Conservation (phyloP, 192 early-diverging fungal genomes). For the Haplosporangium gracile region DNA sequence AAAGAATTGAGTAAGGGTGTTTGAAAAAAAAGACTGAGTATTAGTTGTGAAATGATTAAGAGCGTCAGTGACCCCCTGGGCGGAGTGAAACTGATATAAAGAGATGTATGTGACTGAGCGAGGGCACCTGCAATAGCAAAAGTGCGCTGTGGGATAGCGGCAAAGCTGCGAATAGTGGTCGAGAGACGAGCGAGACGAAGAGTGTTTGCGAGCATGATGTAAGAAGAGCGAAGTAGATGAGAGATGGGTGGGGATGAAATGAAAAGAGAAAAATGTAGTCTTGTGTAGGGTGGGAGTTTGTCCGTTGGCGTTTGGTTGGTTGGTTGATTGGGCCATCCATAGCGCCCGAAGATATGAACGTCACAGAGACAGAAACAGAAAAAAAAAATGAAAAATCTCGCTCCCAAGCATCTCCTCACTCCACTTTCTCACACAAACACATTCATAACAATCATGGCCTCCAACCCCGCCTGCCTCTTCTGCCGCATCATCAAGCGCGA, state of each 20-base stretch:
- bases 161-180: background rate
- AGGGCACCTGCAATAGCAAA: conserved; percentile 7
- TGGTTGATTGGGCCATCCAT: background rate
- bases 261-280: background rate
- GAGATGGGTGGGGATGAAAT: background rate
- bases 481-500: conserved; percentile 91
- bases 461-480: conserved; percentile 84
- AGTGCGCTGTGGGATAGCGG: conserved; percentile 19
- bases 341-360: background rate
- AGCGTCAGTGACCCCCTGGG: background rate
- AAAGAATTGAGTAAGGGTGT: background rate
- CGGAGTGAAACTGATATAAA: background rate
- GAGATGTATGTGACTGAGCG: background rate
- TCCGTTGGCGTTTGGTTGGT: background rate
- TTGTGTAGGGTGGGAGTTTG: background rate
- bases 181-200: conserved; percentile 13
- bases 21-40: background rate
- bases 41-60: too few relatives aligned
- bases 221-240: background rate
- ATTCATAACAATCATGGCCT: conserved; percentile 58
- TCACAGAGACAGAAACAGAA: background rate
- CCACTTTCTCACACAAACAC: conserved; percentile 15
- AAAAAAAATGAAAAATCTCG: background rate
- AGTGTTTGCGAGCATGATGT: background rate
- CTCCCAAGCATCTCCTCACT: background rate